These are phyloP conservation scores for Penicillium verrucosum DNA, from an alignment of 2,329 filamentous ascomycete genomes.

Conservation along the genomic window DNA sequence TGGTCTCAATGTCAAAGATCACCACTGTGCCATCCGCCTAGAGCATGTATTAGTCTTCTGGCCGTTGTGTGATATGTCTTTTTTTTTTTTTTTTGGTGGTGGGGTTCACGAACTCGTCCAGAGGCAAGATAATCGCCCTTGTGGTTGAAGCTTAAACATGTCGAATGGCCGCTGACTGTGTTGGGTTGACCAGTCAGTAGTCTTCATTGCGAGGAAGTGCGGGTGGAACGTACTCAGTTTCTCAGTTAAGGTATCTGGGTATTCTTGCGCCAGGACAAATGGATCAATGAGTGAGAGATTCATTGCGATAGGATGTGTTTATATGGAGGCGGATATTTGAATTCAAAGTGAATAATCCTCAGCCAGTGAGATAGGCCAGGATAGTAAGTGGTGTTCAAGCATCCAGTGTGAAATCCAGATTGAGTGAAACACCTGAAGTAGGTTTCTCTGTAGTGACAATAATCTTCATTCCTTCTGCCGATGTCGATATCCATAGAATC, in stretches of 20 bases:
- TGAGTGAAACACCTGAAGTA: neutral
- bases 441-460: neutral
- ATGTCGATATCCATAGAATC: slow-evolving; percentile 1
- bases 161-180: slow-evolving; percentile 60
- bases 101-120: slow-evolving; percentile 61
- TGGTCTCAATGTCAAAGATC: slow-evolving; percentile 96
- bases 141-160: slow-evolving; percentile 80
- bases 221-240: slow-evolving; percentile 63
- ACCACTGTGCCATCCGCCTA: slow-evolving; percentile 84
- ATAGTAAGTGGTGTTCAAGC: slow-evolving; percentile 18
- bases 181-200: slow-evolving; percentile 12
- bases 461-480: slow-evolving; percentile 3
- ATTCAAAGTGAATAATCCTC: slow-evolving; percentile 10
- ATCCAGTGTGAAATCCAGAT: slow-evolving; percentile 20
- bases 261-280: slow-evolving; percentile 72
- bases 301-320: slow-evolving; percentile 46
- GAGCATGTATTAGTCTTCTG: slow-evolving; percentile 13
- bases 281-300: slow-evolving; percentile 70
- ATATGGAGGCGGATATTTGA: neutral
- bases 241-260: slow-evolving; percentile 83
- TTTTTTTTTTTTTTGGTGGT: neutral
- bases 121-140: slow-evolving; percentile 93
- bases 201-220: neutral
- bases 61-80: neutral
- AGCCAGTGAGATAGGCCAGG: slow-evolving; percentile 27